Conservation (phyloP, 306 rosid species). For the Alnus glutinosa region DNA sequence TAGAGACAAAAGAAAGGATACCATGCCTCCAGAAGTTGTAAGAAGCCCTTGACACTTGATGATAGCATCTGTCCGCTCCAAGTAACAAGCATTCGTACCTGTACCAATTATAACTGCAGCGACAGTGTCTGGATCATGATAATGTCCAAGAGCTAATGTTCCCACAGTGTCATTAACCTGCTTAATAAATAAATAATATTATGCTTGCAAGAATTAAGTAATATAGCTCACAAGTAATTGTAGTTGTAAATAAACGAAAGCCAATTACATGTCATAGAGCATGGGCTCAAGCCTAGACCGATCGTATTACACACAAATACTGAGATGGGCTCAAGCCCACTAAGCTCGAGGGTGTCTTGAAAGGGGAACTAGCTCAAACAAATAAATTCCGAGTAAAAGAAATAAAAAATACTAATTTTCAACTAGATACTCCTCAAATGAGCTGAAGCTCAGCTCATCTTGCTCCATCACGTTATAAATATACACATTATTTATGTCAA, state of each 20-base stretch:
- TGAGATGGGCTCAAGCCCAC: neutral
- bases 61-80: conserved; percentile 87
- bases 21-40: conserved; percentile 80
- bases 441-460: neutral
- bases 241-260: neutral
- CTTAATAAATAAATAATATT: conserved; percentile 22
- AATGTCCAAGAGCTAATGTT: conserved; percentile 87
- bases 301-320: neutral
- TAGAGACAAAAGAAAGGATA: conserved; percentile 30
- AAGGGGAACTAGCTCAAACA: neutral
- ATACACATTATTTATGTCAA: neutral
- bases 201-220: conserved; percentile 4
- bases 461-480: neutral
- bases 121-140: conserved; percentile 80
- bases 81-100: conserved; percentile 92
- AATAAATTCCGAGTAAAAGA: neutral
- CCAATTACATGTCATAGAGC: neutral
- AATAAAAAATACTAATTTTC: neutral
- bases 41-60: conserved; percentile 86
- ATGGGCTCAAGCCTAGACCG: neutral
- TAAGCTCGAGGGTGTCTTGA: neutral
- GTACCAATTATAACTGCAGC: conserved; percentile 91
- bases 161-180: conserved; percentile 95
- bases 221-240: neutral
- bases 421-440: neutral